A percentile compares a stretch with the other conserved stretches of the same genome.
Conservation (phyloP, 257 asterid species). For the Capsicum baccatum region DNA sequence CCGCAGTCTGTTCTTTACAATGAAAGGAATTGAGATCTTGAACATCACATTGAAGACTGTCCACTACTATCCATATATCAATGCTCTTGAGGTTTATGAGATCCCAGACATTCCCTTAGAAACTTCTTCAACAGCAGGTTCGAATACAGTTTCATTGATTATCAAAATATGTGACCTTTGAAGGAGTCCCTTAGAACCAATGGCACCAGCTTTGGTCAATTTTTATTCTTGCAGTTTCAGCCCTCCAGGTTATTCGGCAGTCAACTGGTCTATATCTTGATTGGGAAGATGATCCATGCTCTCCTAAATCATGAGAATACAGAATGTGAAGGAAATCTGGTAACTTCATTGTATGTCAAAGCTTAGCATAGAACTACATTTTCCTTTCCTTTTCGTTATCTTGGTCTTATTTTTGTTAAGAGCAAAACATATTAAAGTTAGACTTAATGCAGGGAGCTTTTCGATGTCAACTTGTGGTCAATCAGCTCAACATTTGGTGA, state of each 20-base stretch:
- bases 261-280: conserved; percentile 73
- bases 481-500: conserved; percentile 84
- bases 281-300: conserved; percentile 95
- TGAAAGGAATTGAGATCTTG: conserved; percentile 62
- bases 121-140: conserved; percentile 90
- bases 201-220: neutral
- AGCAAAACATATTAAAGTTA: conserved; percentile 18
- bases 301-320: conserved; percentile 83
- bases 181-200: neutral
- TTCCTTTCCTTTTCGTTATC: neutral
- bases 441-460: conserved; percentile 60
- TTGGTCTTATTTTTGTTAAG: neutral
- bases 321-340: conserved; percentile 78
- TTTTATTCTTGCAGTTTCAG: conserved; percentile 64
- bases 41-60: conserved; percentile 75
- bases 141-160: neutral
- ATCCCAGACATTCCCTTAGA: conserved; percentile 74
- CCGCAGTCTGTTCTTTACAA: conserved; percentile 51
- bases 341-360: conserved; percentile 67
- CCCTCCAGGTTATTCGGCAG: conserved; percentile 85
- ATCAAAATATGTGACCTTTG: neutral
- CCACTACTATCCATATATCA: conserved; percentile 72
- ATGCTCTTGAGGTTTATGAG: conserved; percentile 88
- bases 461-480: conserved; percentile 73
- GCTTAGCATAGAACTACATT: neutral